Evolutionary conservation across 2,329 filamentous ascomycete genomes (phyloP).

Genomic region (Neofusicoccum cordaticola): DNA sequence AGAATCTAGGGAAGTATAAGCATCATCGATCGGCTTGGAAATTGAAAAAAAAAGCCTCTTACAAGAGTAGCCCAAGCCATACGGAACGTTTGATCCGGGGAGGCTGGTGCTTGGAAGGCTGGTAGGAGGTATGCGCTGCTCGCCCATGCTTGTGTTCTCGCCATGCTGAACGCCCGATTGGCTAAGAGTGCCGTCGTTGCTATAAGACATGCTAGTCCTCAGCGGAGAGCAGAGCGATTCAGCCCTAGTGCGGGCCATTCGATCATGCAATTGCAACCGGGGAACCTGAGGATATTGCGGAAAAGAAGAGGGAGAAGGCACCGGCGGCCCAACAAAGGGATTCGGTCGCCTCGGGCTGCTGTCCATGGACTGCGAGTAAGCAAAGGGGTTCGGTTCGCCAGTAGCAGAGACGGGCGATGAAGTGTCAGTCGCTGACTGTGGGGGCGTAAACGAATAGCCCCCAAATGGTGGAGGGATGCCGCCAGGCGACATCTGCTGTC

Average conservation of each 20-base stretch:
- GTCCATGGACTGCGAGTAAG: constrained; percentile 36
- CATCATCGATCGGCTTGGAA: not conserved
- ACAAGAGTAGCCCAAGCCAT: constrained; percentile 40
- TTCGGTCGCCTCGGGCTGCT: constrained; percentile 38
- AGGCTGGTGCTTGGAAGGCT: constrained; percentile 13
- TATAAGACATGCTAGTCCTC: constrained; percentile 47
- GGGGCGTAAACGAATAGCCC: constrained; percentile 62
- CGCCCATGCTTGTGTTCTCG: not conserved
- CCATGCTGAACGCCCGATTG: not conserved
- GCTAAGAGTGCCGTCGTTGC: constrained; percentile 20
- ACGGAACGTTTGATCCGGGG: constrained; percentile 34
- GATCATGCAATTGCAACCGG: constrained; percentile 43
- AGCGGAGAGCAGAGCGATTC: constrained; percentile 46
- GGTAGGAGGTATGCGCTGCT: constrained; percentile 4
- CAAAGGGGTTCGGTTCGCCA: constrained; percentile 41
- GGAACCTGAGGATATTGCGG: constrained; percentile 38
- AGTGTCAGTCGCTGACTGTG: constrained; percentile 48
- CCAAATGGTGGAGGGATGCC: constrained; percentile 67
- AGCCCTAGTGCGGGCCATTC: constrained; percentile 41
- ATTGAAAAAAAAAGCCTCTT: constrained; percentile 14
- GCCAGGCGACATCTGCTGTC: constrained; percentile 66
- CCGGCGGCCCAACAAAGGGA: constrained; percentile 28
- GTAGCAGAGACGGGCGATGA: constrained; percentile 43
- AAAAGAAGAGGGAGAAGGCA: not conserved
- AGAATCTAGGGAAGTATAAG: constrained; percentile 26